Conservation (phyloP, 2,329 filamentous ascomycete genomes). For the Fusarium sacchari region DNA sequence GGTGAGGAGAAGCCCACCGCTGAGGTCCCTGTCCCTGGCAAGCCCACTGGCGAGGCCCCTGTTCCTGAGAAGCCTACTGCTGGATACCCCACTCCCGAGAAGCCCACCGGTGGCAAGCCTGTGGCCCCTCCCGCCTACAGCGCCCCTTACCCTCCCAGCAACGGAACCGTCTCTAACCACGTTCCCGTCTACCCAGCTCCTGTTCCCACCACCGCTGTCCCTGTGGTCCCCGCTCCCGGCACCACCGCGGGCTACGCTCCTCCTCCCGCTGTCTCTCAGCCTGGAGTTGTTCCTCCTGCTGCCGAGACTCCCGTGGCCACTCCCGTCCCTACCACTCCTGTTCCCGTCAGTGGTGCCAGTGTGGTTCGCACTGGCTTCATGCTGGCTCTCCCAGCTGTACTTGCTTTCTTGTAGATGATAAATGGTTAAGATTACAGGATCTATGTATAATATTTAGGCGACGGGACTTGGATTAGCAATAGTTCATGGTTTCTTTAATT, state of each 20-base stretch:
- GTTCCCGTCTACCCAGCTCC: conserved; percentile 11
- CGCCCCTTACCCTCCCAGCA: conserved; percentile 22
- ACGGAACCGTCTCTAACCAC: conserved; percentile 23
- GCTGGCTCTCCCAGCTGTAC: conserved; percentile 19
- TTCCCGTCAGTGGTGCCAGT: conserved; percentile 24
- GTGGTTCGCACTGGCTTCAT: conserved; percentile 19
- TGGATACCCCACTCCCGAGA: conserved; percentile 1
- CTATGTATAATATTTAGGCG: neutral
- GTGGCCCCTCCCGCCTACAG: neutral
- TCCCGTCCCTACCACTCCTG: neutral
- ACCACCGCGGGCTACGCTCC: neutral
- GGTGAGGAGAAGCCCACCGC: conserved; percentile 1
- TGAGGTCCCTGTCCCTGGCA: neutral
- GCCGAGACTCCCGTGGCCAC: neutral
- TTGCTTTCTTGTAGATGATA: conserved; percentile 26
- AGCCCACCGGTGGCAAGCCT: conserved; percentile 18
- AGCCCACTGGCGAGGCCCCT: neutral
- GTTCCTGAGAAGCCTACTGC: neutral
- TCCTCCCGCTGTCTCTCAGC: neutral
- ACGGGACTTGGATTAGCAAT: neutral
- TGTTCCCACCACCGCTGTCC: neutral
- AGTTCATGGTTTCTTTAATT: conserved; percentile 24
- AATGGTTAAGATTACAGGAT: neutral
- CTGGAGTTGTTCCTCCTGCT: conserved; percentile 5
- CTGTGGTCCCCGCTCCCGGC: neutral